Conservation (phyloP, 2,329 filamentous ascomycete genomes). For the Nemania serpens region DNA sequence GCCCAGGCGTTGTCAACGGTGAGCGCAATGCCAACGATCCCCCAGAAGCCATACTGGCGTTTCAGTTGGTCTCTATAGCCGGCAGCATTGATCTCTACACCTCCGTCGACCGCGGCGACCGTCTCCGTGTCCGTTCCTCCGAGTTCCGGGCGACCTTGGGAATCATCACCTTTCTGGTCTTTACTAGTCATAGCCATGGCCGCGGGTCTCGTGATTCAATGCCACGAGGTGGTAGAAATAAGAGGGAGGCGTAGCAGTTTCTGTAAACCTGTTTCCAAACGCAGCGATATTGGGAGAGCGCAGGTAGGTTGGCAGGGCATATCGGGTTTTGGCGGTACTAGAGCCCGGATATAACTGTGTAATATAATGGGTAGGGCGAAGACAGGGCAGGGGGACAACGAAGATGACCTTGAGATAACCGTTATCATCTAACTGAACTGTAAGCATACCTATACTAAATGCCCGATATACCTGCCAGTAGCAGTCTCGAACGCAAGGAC, state of each 20-base stretch:
- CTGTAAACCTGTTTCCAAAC: neutral
- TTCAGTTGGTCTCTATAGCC: slow-evolving; percentile 67
- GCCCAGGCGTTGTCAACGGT: slow-evolving; percentile 70
- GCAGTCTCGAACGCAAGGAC: no score
- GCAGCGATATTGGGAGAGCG: neutral
- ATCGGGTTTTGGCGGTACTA: neutral
- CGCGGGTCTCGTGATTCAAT: neutral
- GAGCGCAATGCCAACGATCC: slow-evolving; percentile 62
- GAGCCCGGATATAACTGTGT: neutral
- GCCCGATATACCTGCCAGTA: no score
- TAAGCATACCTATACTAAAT: neutral
- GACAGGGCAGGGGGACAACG: neutral
- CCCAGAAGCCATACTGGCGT: slow-evolving; percentile 64
- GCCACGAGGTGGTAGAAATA: neutral
- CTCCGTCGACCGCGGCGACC: slow-evolving; percentile 42
- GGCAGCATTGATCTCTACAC: slow-evolving; percentile 63
- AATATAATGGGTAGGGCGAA: neutral
- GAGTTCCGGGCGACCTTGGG: slow-evolving; percentile 28
- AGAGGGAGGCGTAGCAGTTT: neutral
- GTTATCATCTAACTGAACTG: neutral
- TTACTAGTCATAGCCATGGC: slow-evolving; percentile 5
- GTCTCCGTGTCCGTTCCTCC: slow-evolving; percentile 41
- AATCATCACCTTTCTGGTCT: slow-evolving; percentile 15
- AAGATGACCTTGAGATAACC: neutral
- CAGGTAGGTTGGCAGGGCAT: neutral